Percentiles rank a stretch among this genome's conserved stretches.
These are phyloP conservation scores for Funneliformis caledonium DNA, from an alignment of 371 early-diverging fungal genomes.

Conservation along the genomic window DNA sequence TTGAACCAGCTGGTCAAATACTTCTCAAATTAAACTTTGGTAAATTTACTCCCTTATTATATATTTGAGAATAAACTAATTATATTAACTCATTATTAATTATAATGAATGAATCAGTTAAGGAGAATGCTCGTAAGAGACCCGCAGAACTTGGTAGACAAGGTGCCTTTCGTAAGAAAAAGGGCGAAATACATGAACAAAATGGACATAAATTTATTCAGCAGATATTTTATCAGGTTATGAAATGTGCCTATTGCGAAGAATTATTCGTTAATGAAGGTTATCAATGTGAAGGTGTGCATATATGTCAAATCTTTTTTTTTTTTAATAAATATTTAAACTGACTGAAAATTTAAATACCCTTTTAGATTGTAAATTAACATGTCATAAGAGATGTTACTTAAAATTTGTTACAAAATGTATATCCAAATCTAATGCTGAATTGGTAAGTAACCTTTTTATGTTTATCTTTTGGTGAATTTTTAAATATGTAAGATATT, in stretches of 20 bases:
- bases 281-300: slow-evolving; percentile 86
- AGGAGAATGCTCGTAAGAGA: slow-evolving; percentile 55
- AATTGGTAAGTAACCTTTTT: slow-evolving; percentile 44
- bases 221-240: slow-evolving; percentile 85
- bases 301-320: neutral
- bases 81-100: neutral
- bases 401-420: slow-evolving; percentile 88
- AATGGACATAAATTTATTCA: slow-evolving; percentile 90
- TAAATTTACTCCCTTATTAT: slow-evolving; percentile 43
- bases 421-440: slow-evolving; percentile 71
- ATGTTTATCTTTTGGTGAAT: neutral
- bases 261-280: slow-evolving; percentile 90
- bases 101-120: slow-evolving; percentile 44
- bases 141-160: slow-evolving; percentile 82
- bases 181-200: slow-evolving; percentile 72
- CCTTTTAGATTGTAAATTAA: slow-evolving; percentile 82
- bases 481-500: neutral
- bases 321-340: neutral
- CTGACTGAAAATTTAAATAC: neutral
- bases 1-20: slow-evolving; percentile 91
- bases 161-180: slow-evolving; percentile 86
- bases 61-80: too few relatives aligned
- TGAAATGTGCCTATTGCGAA: slow-evolving; percentile 92
- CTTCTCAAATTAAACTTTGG: slow-evolving; percentile 79
- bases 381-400: slow-evolving; percentile 93